A percentile compares a stretch with the other conserved stretches of the same genome.
These are phyloP conservation scores for Chenopodium suecicum DNA, from an alignment of 148 eudicot genomes.

Conservation along the genomic window DNA sequence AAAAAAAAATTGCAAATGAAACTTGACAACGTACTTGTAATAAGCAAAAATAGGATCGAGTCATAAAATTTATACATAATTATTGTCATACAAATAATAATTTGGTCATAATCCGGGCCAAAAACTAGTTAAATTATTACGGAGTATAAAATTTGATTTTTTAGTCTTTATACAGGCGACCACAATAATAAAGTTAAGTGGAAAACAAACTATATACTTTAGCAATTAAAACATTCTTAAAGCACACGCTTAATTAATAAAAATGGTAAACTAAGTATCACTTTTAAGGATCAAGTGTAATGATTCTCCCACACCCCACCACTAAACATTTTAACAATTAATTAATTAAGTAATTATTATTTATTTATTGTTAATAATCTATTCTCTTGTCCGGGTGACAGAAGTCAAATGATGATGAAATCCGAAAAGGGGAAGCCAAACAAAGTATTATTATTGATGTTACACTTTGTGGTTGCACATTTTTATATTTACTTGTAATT, in stretches of 20 bases:
- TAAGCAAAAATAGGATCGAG: no score
- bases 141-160: no score
- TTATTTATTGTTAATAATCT: not conserved
- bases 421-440: not conserved
- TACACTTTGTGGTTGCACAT: not conserved
- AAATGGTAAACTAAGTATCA: not conserved
- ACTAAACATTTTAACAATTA: not conserved
- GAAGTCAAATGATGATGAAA: constrained; percentile 3
- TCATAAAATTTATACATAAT: no score
- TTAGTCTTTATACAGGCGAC: not conserved
- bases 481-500: not conserved
- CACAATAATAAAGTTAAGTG: not conserved
- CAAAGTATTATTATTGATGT: not conserved
- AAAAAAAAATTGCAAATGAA: no score
- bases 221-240: not conserved
- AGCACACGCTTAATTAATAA: constrained; percentile 10
- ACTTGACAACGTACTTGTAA: no score
- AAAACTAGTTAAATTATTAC: no score
- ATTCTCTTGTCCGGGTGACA: constrained; percentile 3
- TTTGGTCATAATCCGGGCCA: no score
- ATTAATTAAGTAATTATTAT: not conserved
- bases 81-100: no score
- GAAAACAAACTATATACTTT: not conserved
- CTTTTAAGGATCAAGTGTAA: constrained; percentile 17
- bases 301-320: constrained; percentile 21